Conservation (phyloP, 441 rosid genomes). For the Jatropha multifida region DNA sequence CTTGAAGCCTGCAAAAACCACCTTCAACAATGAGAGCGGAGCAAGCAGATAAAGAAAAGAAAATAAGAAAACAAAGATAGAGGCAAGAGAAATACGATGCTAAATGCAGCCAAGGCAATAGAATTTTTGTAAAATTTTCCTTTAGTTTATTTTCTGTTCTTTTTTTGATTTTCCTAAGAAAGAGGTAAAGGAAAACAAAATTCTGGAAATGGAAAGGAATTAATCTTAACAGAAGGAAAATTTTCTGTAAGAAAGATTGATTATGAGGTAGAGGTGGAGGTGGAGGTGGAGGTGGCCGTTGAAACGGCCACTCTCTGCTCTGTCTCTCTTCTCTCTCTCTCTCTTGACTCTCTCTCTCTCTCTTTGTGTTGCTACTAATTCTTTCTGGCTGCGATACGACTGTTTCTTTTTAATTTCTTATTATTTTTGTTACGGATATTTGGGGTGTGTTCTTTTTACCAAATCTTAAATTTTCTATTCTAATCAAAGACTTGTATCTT, state of each 20-base stretch:
- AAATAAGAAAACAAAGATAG: neutral
- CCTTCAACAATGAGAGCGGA: slow-evolving; percentile 14
- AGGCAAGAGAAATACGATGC: slow-evolving; percentile 22
- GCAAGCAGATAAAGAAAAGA: too few species aligned
- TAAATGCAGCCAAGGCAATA: slow-evolving; percentile 31
- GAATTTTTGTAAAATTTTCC: neutral
- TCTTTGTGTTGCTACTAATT: neutral
- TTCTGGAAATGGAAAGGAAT: neutral
- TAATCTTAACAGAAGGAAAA: neutral
- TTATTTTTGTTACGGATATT: too few species aligned
- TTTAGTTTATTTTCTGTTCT: neutral
- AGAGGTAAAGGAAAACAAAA: neutral
- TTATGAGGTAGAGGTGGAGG: slow-evolving; percentile 8
- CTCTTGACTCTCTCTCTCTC: neutral
- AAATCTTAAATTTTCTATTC: neutral
- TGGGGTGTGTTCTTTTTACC: neutral
- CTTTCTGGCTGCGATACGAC: neutral
- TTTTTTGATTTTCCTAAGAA: slow-evolving; percentile 13
- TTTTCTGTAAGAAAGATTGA: slow-evolving; percentile 19
- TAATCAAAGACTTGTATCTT: neutral
- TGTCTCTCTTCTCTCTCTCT: neutral
- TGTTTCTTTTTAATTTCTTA: neutral
- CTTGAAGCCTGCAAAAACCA: slow-evolving; percentile 42
- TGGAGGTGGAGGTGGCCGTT: slow-evolving; percentile 45
- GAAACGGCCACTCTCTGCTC: slow-evolving; percentile 35